A percentile compares a stretch with the other conserved stretches of the same genome.
Conservation (phyloP, 306 rosid species). For the Pachyrhizus erosus region DNA sequence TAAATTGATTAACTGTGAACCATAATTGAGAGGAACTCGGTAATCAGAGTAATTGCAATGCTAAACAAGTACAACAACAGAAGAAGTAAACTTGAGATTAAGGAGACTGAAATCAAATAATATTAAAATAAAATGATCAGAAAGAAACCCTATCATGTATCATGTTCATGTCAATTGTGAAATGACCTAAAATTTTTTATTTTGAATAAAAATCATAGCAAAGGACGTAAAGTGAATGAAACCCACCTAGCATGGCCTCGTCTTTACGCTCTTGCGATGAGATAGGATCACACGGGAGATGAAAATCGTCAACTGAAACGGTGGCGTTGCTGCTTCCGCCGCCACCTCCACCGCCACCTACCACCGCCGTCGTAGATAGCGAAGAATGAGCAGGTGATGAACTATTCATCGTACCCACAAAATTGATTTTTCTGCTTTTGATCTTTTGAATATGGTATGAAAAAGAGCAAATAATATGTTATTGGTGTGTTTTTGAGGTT, state of each 20-base stretch:
- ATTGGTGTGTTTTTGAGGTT: too few species aligned
- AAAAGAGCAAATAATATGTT: neutral
- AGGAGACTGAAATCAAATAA: neutral
- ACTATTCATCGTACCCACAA: slow-evolving; percentile 56
- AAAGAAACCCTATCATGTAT: neutral
- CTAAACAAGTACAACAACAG: neutral
- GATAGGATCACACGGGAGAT: slow-evolving; percentile 64
- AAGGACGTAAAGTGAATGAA: slow-evolving; percentile 20
- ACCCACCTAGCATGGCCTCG: slow-evolving; percentile 68
- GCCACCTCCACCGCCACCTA: slow-evolving; percentile 66
- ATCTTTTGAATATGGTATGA: neutral
- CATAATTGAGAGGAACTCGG: neutral
- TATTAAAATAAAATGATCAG: neutral
- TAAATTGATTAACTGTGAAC: slow-evolving; percentile 1
- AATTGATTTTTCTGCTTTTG: neutral
- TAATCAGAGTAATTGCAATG: neutral
- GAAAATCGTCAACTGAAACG: slow-evolving; percentile 68
- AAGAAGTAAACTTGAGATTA: neutral
- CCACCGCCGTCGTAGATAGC: slow-evolving; percentile 70
- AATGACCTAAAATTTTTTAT: neutral
- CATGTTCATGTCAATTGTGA: neutral
- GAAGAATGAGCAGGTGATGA: slow-evolving; percentile 90
- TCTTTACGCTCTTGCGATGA: slow-evolving; percentile 78
- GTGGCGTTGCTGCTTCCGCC: slow-evolving; percentile 58
- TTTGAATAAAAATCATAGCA: neutral